Evolutionary conservation across 306 rosid species (phyloP).

Genomic region (Neltuma alba): DNA sequence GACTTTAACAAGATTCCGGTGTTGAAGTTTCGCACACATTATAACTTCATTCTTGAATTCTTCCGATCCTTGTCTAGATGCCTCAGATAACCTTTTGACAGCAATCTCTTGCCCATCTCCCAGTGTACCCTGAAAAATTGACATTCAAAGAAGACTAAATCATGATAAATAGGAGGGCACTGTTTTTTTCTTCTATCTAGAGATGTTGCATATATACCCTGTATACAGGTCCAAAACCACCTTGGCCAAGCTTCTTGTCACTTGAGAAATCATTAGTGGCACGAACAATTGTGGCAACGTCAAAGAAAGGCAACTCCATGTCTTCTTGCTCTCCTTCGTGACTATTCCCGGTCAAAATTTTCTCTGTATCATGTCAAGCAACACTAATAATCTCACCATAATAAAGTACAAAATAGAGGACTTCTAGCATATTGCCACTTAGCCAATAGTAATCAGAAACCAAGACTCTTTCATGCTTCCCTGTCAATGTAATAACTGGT

Average conservation of each 20-base stretch:
- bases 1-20: slow-evolving; percentile 53
- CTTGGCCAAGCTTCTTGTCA: slow-evolving; percentile 45
- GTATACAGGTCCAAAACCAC: slow-evolving; percentile 57
- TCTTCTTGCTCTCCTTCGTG: slow-evolving; percentile 42
- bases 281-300: slow-evolving; percentile 34
- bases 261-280: slow-evolving; percentile 51
- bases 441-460: neutral
- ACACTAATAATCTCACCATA: neutral
- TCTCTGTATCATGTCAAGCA: neutral
- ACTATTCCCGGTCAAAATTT: neutral
- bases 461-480: neutral
- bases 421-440: neutral
- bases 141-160: neutral
- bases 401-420: neutral
- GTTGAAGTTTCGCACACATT: slow-evolving; percentile 50
- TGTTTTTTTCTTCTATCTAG: neutral
- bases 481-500: neutral
- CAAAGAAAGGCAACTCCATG: slow-evolving; percentile 46
- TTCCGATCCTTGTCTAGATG: slow-evolving; percentile 34
- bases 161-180: neutral
- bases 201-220: slow-evolving; percentile 16
- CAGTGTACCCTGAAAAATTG: slow-evolving; percentile 40
- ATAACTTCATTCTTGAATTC: slow-evolving; percentile 54
- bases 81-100: slow-evolving; percentile 46
- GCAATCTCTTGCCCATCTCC: slow-evolving; percentile 50